phyloP scores from a whole-genome alignment of 1,284 basidiomycete species.

The Ceratorhiza oryzae-sativae region DNA sequence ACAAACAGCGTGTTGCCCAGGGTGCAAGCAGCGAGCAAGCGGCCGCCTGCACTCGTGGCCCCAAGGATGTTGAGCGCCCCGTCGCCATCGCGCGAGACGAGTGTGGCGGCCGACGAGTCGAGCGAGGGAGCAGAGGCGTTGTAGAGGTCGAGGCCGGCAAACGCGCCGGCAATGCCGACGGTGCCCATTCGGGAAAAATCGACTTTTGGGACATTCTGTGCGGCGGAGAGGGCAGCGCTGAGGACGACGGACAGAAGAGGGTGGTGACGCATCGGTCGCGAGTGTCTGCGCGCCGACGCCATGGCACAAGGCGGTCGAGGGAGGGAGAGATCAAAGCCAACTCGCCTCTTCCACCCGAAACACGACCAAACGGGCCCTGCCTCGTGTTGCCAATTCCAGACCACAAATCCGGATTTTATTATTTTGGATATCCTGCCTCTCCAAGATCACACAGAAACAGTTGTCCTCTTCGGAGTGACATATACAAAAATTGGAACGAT shows the following conservation, averaged over 20 bases:
- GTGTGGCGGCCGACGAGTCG: constrained; percentile 70
- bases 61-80: constrained; percentile 70
- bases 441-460: background rate
- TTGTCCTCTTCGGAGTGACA: constrained; percentile 32
- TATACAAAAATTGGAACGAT: constrained; percentile 26
- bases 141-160: constrained; percentile 83
- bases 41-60: constrained; percentile 73
- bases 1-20: constrained; percentile 72
- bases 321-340: constrained; percentile 5
- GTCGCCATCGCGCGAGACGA: constrained; percentile 69
- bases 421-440: background rate
- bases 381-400: background rate
- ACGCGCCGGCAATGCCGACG: constrained; percentile 85
- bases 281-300: constrained; percentile 25
- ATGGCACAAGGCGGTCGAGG: background rate
- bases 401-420: constrained; percentile 35
- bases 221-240: constrained; percentile 12
- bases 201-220: constrained; percentile 66
- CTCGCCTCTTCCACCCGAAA: background rate
- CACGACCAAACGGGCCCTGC: constrained; percentile 20
- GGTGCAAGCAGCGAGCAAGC: constrained; percentile 68
- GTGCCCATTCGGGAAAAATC: constrained; percentile 91
- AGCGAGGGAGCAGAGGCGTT: constrained; percentile 54
- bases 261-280: constrained; percentile 27
- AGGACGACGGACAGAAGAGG: constrained; percentile 23